phyloP scores from a whole-genome alignment of 176 grass and related monocot species.

The Ensete ventricosum region DNA sequence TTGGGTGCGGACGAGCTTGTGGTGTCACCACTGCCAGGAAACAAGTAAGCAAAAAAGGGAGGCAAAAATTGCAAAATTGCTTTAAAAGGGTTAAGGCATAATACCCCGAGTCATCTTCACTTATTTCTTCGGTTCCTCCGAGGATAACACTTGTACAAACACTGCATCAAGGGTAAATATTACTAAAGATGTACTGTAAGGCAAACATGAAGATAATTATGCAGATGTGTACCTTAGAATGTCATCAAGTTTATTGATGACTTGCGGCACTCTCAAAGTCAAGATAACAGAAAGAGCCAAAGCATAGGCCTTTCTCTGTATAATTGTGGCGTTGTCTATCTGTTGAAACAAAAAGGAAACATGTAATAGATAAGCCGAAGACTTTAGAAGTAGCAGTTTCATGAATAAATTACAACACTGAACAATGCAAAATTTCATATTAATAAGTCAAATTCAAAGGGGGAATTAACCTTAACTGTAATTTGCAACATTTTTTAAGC shows the following conservation, averaged over 20 bases:
- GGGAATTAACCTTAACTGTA: no score
- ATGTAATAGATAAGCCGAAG: conserved; percentile 14
- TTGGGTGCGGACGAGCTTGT: conserved; percentile 63
- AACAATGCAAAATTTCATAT: neutral
- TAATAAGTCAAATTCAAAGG: no score
- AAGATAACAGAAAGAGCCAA: conserved; percentile 90
- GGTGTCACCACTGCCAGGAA: conserved; percentile 53
- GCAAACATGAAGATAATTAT: neutral
- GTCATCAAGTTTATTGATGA: conserved; percentile 96
- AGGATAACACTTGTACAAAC: conserved; percentile 88
- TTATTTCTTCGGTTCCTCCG: conserved; percentile 52
- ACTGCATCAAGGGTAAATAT: conserved; percentile 35
- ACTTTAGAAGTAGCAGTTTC: neutral
- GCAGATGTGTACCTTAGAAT: conserved; percentile 66
- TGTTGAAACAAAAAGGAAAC: conserved; percentile 29
- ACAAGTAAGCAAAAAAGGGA: conserved; percentile 15
- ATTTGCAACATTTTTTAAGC: no score
- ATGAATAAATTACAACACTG: neutral
- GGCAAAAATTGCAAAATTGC: conserved; percentile 2
- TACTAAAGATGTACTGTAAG: conserved; percentile 8
- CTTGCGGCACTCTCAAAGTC: conserved; percentile 78
- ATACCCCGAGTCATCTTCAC: conserved; percentile 74
- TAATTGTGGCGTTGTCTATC: conserved; percentile 69
- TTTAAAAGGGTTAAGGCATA: conserved; percentile 7
- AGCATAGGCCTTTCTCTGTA: conserved; percentile 73